Evolutionary conservation across 1,284 basidiomycete genomes (phyloP).

Genomic region (Ceratorhiza oryzae-sativae): DNA sequence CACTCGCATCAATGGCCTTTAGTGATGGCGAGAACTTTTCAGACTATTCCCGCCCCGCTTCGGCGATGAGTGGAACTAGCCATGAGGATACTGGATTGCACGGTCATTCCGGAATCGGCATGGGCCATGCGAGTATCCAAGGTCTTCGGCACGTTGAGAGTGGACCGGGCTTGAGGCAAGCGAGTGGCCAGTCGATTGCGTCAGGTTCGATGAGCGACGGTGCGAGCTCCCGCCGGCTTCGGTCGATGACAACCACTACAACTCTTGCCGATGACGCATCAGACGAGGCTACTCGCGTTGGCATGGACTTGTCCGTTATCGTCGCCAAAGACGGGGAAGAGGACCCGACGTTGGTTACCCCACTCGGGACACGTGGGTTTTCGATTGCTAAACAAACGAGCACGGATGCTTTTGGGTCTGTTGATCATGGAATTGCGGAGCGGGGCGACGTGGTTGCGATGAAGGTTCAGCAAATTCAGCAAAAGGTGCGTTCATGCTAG

Average conservation of each 20-base stretch:
- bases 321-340: conserved; percentile 51
- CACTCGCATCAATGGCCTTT: conserved; percentile 81
- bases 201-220: conserved; percentile 23
- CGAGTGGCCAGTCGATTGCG: conserved; percentile 19
- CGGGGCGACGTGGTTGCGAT: conserved; percentile 83
- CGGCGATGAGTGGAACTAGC: conserved; percentile 22
- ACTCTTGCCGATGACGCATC: conserved; percentile 61
- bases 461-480: conserved; percentile 82
- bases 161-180: conserved; percentile 23
- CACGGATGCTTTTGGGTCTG: conserved; percentile 74
- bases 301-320: conserved; percentile 10
- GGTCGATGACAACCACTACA: conserved; percentile 46
- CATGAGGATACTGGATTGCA: neutral
- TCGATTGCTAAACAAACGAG: conserved; percentile 63
- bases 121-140: conserved; percentile 11
- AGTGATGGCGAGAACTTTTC: conserved; percentile 60
- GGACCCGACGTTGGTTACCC: conserved; percentile 49
- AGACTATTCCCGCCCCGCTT: conserved; percentile 40
- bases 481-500: conserved; percentile 62
- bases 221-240: conserved; percentile 9
- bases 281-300: conserved; percentile 32
- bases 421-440: conserved; percentile 81
- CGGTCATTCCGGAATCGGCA: conserved; percentile 19
- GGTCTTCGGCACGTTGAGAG: conserved; percentile 17
- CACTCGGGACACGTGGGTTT: conserved; percentile 62